Percentiles rank a stretch among this genome's conserved stretches.
Conservation (phyloP, 495 filamentous ascomycete species). For the Hypomontagnella monticulosa region DNA sequence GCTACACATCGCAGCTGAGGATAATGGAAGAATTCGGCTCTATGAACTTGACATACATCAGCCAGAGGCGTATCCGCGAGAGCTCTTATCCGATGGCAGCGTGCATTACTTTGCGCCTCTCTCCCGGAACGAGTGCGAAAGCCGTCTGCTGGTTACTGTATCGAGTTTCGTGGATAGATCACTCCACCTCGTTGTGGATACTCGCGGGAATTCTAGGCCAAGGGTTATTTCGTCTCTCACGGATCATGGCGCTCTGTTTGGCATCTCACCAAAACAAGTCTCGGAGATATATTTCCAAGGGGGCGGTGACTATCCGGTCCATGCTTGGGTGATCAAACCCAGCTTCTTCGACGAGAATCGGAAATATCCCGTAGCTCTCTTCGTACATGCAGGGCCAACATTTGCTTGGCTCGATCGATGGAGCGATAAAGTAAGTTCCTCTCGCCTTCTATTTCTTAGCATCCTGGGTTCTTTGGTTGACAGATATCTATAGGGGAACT, state of each 20-base stretch:
- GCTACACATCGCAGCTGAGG: conserved; percentile 39
- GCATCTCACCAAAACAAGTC: conserved; percentile 39
- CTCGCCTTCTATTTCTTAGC: background rate
- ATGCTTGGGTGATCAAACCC: conserved; percentile 47
- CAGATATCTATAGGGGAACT: conserved; percentile 27
- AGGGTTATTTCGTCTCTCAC: conserved; percentile 33
- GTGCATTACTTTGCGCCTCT: conserved; percentile 31
- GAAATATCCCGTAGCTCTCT: conserved; percentile 43
- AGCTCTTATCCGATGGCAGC: conserved; percentile 28
- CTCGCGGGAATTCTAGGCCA: background rate
- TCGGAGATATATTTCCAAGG: conserved; percentile 46
- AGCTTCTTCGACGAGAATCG: conserved; percentile 41
- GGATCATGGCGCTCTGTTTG: conserved; percentile 37
- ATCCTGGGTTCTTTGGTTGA: background rate
- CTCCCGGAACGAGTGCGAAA: conserved; percentile 4
- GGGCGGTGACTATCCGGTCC: conserved; percentile 28
- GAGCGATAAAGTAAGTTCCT: conserved; percentile 21
- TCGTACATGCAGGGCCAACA: conserved; percentile 38
- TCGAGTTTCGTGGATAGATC: conserved; percentile 44
- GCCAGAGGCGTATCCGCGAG: conserved; percentile 20
- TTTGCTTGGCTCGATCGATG: conserved; percentile 38
- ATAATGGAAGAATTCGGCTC: conserved; percentile 35
- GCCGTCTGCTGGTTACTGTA: conserved; percentile 31
- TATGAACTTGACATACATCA: conserved; percentile 37
- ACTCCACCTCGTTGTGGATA: conserved; percentile 39